These are phyloP conservation scores for Rhizopogon roseolus DNA, from an alignment of 768 basidiomycete species.

Conservation along the genomic window DNA sequence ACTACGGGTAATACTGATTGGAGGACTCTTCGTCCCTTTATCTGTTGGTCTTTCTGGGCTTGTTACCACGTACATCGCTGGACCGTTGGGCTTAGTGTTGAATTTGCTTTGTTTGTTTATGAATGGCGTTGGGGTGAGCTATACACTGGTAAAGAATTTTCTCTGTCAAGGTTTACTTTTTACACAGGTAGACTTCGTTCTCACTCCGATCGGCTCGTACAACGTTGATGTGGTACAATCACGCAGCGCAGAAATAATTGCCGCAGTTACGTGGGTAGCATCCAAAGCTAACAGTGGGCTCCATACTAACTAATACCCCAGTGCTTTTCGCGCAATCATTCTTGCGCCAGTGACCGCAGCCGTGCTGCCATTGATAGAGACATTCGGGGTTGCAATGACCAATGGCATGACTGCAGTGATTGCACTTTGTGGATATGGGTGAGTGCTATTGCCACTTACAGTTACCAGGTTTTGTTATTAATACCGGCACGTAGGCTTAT, in stretches of 20 bases:
- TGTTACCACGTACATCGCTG: slow-evolving; percentile 40
- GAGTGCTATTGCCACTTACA: slow-evolving; percentile 15
- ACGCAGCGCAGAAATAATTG: slow-evolving; percentile 55
- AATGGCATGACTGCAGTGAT: slow-evolving; percentile 39
- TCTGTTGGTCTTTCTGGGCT: slow-evolving; percentile 43
- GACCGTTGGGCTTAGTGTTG: slow-evolving; percentile 40
- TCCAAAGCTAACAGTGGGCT: not conserved
- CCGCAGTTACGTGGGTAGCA: slow-evolving; percentile 42
- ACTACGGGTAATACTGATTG: slow-evolving; percentile 40
- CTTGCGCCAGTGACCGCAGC: slow-evolving; percentile 38
- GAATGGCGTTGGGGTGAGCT: slow-evolving; percentile 55
- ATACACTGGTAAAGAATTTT: not conserved
- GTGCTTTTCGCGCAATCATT: slow-evolving; percentile 44
- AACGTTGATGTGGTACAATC: slow-evolving; percentile 50
- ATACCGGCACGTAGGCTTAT: slow-evolving; percentile 32
- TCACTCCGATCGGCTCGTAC: slow-evolving; percentile 53
- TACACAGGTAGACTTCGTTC: slow-evolving; percentile 45
- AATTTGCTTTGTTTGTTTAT: slow-evolving; percentile 28
- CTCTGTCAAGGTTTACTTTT: not conserved
- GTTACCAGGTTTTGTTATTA: not conserved
- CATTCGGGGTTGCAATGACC: slow-evolving; percentile 41
- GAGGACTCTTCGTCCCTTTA: slow-evolving; percentile 41
- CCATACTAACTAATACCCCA: slow-evolving; percentile 13
- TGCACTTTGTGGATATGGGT: slow-evolving; percentile 47
- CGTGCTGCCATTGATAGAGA: slow-evolving; percentile 48